Evolutionary conservation across 2,329 filamentous ascomycete species (phyloP), one percentile per base, ranked within the genome.

Genomic region (Penicillium sp.): DNA sequence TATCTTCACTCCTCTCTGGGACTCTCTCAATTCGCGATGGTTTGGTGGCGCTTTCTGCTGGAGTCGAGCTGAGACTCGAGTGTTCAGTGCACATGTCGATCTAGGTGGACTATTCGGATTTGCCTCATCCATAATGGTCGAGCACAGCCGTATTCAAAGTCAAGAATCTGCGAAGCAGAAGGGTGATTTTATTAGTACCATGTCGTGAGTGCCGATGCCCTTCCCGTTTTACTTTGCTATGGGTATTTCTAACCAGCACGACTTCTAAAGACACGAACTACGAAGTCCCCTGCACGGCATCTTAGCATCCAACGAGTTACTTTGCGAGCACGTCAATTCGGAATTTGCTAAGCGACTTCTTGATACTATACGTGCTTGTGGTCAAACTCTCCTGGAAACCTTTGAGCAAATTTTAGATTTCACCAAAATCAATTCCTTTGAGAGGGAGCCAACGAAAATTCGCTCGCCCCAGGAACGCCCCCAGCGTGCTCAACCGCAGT

Each of bases 1-100:
- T 8, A 71, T 81, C 3, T 82, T 82, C 55, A 65, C 81, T 4
- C 80, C 80, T 0, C 63, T 82, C 0, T 82, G 79, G 76, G 80
- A 82, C 60, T 72, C 76, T n/a, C 74, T 74, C 11, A 75, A 74
- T 24, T 73, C 76, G 49, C 66, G 79, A 60, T 76, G 79, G 78
- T 69, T 78, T 62, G 74, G 69, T 26, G 79, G 68, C 51, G 76
- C 70, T 63, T 78, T 74, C 49, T 79, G 74, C 35, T 78, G 74
- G 74, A 77, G 63, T 44, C 62, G 57, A 22, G 47, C 58, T 3
- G 67, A 72, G 33, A 72, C 65, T 16, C 60, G 62, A 8, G 65
- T 73, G 49, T 71, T 76, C 59, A 69, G 67, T 57, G 60, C 68
- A 7, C 59, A 63, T 1, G 69, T 73, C 11, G 72, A 75, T 49